A percentile compares a stretch with the other conserved stretches of the same genome.
Conservation (phyloP, 441 rosid species). For the Melastoma candidum region DNA sequence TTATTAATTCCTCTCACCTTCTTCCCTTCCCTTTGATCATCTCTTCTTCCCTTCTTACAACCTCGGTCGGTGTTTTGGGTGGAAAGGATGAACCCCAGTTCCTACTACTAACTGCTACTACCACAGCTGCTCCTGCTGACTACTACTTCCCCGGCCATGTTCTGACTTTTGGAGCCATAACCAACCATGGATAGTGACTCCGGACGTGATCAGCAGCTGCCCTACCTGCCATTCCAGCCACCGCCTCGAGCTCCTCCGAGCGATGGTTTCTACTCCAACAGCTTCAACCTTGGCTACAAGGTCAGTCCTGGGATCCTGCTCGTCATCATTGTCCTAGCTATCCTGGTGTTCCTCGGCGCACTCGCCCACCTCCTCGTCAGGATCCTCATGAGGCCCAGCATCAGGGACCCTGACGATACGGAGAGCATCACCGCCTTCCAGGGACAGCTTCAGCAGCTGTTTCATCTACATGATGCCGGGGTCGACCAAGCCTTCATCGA, state of each 20-base stretch:
- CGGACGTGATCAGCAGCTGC: constrained; percentile 19
- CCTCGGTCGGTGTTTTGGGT: too few species aligned
- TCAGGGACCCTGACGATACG: constrained; percentile 48
- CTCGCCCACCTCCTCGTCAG: constrained; percentile 66
- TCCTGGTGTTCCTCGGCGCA: constrained; percentile 53
- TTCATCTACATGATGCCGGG: constrained; percentile 91
- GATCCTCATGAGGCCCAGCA: constrained; percentile 46
- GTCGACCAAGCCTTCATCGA: constrained; percentile 93
- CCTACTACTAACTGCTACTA: too few species aligned
- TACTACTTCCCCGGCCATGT: too few species aligned
- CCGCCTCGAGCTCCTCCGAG: constrained; percentile 26
- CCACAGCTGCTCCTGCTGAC: too few species aligned
- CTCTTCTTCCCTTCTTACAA: too few species aligned
- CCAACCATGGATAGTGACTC: too few species aligned
- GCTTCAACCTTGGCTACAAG: constrained; percentile 29
- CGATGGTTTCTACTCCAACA: constrained; percentile 21
- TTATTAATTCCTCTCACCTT: too few species aligned
- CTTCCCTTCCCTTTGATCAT: too few species aligned
- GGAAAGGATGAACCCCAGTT: too few species aligned
- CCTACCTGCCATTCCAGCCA: constrained; percentile 19
- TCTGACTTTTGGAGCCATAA: too few species aligned
- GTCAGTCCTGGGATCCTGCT: constrained; percentile 57
- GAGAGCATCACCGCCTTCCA: constrained; percentile 77
- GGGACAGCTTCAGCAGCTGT: constrained; percentile 92
- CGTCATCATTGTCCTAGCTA: constrained; percentile 49